Conservation (phyloP, 2,329 filamentous ascomycete species). For the Alternaria sp. region DNA sequence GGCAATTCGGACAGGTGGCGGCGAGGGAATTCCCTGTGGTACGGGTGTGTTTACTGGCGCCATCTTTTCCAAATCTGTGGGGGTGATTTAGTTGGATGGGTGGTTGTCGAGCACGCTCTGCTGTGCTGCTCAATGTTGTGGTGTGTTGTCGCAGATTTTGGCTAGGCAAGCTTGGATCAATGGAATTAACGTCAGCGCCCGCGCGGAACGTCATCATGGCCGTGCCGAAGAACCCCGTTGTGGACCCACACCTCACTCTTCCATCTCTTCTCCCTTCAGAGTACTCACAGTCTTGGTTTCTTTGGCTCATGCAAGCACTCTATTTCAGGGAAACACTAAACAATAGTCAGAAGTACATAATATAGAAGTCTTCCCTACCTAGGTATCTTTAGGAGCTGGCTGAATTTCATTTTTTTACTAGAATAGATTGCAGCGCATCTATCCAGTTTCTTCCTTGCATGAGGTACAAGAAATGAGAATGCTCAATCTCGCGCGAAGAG, state of each 20-base stretch:
- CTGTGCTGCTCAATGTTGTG: slow-evolving; percentile 25
- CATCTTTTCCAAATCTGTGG: slow-evolving; percentile 29
- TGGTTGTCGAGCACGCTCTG: neutral
- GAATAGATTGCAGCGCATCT: neutral
- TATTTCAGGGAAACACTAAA: neutral
- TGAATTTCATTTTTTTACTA: neutral
- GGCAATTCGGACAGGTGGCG: slow-evolving; percentile 47
- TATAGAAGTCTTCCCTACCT: neutral
- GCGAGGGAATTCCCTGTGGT: slow-evolving; percentile 39
- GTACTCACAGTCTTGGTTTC: neutral
- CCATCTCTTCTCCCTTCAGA: neutral
- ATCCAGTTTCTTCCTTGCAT: neutral
- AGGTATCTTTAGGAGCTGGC: neutral
- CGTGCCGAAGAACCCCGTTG: neutral
- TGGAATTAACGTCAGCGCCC: neutral
- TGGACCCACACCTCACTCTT: neutral
- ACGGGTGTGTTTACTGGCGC: slow-evolving; percentile 37
- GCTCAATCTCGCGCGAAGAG: neutral
- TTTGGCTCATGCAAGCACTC: too few species aligned
- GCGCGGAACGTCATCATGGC: neutral
- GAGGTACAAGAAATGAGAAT: neutral
- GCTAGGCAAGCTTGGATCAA: slow-evolving; percentile 13
- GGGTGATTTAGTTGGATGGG: slow-evolving; percentile 9
- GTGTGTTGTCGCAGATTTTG: slow-evolving; percentile 24
- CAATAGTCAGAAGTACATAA: neutral